These are phyloP conservation scores for Cupressus sempervirens DNA, from an alignment of 75 land plant species.

Conservation along the genomic window DNA sequence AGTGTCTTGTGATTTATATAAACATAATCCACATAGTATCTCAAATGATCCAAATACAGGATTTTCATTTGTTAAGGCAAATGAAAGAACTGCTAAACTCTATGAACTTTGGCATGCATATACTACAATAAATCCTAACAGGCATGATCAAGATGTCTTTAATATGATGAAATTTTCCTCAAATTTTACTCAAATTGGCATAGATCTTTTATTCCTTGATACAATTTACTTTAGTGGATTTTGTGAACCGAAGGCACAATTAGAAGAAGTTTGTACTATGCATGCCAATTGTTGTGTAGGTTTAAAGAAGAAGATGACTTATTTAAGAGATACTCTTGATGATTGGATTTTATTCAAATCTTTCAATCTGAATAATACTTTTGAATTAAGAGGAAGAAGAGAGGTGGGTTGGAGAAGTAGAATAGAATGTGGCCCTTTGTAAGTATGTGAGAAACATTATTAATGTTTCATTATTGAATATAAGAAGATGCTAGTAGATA, in stretches of 20 bases:
- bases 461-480: no score
- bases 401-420: not conserved
- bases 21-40: conserved; percentile 25
- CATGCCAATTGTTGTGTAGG: conserved; percentile 60
- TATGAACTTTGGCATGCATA: conserved; percentile 51
- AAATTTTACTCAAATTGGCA: conserved; percentile 27
- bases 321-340: conserved; percentile 25
- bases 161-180: conserved; percentile 36
- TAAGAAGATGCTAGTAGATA: no score
- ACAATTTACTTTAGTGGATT: conserved; percentile 60
- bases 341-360: conserved; percentile 32
- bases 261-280: conserved; percentile 38
- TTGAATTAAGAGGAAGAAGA: not conserved
- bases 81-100: conserved; percentile 31
- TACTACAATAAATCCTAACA: conserved; percentile 11
- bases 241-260: conserved; percentile 32
- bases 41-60: conserved; percentile 51
- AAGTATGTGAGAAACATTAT: no score
- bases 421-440: not conserved
- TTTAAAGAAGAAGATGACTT: conserved; percentile 28
- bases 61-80: conserved; percentile 46
- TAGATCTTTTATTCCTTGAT: conserved; percentile 41
- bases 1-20: conserved; percentile 41
- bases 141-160: conserved; percentile 54
- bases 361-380: not conserved